Evolutionary conservation across 2,329 filamentous ascomycete species (phyloP).

Genomic region (Pestalotiopsis sp.): DNA sequence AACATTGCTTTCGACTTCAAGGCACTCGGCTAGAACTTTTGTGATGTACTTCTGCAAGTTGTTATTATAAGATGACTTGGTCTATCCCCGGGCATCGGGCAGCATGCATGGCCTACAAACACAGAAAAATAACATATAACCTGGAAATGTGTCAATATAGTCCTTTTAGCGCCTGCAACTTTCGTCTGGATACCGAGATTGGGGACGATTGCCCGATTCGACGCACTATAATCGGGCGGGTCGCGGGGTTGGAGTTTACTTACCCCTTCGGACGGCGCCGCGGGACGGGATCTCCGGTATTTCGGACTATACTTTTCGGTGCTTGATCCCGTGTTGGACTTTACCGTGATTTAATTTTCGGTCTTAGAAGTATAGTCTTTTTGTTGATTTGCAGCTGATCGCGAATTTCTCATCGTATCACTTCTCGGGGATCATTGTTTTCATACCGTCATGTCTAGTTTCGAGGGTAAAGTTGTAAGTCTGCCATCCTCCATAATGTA

Average conservation of each 20-base stretch:
- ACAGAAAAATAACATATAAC: too few species aligned
- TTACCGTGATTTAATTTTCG: too few species aligned
- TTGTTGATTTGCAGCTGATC: neutral
- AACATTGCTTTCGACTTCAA: too few species aligned
- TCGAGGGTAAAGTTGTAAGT: conserved; percentile 7
- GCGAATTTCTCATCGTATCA: neutral
- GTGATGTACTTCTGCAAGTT: too few species aligned
- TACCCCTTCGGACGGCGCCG: neutral
- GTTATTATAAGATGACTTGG: too few species aligned
- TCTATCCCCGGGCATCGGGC: too few species aligned
- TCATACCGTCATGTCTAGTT: conserved; percentile 2
- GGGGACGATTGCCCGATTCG: neutral
- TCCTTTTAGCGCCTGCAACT: too few species aligned
- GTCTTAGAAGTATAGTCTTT: neutral
- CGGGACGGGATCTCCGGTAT: neutral
- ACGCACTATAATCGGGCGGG: neutral
- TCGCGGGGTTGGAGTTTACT: neutral
- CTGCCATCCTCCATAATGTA: neutral
- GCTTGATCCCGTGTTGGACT: neutral
- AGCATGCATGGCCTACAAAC: too few species aligned
- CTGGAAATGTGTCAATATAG: too few species aligned
- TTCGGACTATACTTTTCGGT: neutral
- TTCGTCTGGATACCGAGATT: neutral
- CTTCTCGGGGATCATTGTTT: neutral
- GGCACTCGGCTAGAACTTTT: too few species aligned